phyloP scores from a whole-genome alignment of 306 rosid species.

The Acacia confusa region DNA sequence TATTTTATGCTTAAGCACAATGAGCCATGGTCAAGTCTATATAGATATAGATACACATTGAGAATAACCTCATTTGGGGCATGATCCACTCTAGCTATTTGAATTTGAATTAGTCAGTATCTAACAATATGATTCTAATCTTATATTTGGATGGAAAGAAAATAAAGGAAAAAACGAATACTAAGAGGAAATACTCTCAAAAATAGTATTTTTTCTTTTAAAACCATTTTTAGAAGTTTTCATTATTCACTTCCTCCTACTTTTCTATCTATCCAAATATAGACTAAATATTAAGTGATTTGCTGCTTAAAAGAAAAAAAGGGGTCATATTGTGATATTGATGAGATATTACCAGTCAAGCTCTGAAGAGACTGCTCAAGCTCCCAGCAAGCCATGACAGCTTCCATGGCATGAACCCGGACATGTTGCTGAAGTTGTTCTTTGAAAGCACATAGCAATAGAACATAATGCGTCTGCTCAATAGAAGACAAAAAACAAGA shows the following conservation, averaged over 20 bases:
- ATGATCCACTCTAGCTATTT: not conserved
- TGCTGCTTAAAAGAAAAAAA: not conserved
- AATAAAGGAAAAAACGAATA: too few species aligned
- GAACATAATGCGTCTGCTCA: conserved; percentile 67
- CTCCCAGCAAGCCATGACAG: conserved; percentile 97
- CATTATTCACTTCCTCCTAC: too few species aligned
- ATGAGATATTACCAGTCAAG: conserved; percentile 63
- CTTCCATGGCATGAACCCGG: conserved; percentile 89
- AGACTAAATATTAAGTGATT: not conserved
- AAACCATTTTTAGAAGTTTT: too few species aligned
- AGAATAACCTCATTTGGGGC: not conserved
- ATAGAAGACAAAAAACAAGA: conserved; percentile 13
- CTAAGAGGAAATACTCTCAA: too few species aligned
- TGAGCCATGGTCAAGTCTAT: not conserved
- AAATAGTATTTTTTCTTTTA: too few species aligned
- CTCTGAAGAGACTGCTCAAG: conserved; percentile 83
- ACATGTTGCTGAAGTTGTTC: conserved; percentile 90
- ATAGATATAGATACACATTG: too few species aligned
- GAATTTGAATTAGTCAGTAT: not conserved
- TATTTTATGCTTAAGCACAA: not conserved
- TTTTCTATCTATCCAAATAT: too few species aligned
- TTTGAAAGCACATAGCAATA: conserved; percentile 77
- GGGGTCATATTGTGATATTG: not conserved
- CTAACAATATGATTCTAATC: too few species aligned
- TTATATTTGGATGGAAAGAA: too few species aligned